phyloP scores from a whole-genome alignment of 83 land plant genomes.

The Isoetes engelmannii region DNA sequence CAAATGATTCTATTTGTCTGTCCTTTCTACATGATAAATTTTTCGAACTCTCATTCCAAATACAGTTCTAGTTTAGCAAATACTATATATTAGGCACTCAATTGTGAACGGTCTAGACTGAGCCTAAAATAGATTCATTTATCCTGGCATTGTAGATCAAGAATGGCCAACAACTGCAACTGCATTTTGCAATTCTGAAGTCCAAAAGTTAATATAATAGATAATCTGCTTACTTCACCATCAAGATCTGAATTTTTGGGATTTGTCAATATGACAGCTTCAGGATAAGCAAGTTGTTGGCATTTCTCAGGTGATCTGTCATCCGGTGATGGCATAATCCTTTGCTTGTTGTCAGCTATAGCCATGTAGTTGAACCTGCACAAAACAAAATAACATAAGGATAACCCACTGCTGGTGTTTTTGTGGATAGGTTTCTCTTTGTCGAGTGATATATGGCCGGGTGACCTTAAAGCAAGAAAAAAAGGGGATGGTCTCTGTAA shows the following conservation, averaged over 20 bases:
- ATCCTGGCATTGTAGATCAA: too few species aligned
- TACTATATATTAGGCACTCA: too few species aligned
- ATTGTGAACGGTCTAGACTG: too few species aligned
- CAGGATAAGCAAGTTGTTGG: slow-evolving; percentile 58
- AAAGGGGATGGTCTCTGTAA: background rate
- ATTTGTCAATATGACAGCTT: slow-evolving; percentile 65
- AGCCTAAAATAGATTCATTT: too few species aligned
- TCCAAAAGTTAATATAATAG: too few species aligned
- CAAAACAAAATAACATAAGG: background rate
- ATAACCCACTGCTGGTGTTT: background rate
- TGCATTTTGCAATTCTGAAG: too few species aligned
- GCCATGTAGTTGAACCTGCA: slow-evolving; percentile 78
- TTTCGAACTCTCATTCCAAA: too few species aligned
- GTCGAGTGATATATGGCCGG: background rate
- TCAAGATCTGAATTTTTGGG: slow-evolving; percentile 54
- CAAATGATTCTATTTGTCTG: too few species aligned
- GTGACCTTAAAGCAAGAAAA: background rate
- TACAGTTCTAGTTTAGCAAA: too few species aligned
- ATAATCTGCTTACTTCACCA: slow-evolving; percentile 55
- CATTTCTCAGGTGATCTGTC: slow-evolving; percentile 52
- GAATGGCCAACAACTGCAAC: too few species aligned
- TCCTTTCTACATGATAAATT: too few species aligned
- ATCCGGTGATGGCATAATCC: slow-evolving; percentile 70
- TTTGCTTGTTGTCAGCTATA: slow-evolving; percentile 53
- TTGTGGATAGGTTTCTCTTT: too few species aligned